Evolutionary conservation across 352 stramenopile genomes (phyloP), one percentile per base, ranked within the genome.

Genomic region (Phytophthora pseudosyringae): DNA sequence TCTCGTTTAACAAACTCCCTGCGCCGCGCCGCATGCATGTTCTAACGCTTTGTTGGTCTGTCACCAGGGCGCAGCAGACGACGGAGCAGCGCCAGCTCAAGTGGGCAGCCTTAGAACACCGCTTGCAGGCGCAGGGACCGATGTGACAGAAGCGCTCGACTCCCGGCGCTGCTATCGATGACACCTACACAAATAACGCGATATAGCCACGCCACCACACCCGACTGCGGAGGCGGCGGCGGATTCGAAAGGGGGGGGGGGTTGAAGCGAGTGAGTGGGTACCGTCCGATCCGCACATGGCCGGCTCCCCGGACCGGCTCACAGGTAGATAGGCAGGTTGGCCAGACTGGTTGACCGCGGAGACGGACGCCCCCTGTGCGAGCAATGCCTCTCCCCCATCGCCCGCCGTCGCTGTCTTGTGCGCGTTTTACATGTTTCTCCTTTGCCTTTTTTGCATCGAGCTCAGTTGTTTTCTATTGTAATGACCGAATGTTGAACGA

Each of bases 101-200:
- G 58, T 86, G 77, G 77, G 56, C 62, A 68, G 74, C 77, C 39
- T 74, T 86, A 76, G 77, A 83, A 69, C 59, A 71, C 40, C 77
- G 77, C 53, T 80, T 86, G 61, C 63, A 77, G 51, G 62, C 65
- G 43, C 64, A 71, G 44, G 58, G 35, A 35, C 46, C 62, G 26
- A 70, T 70, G 54, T 77, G 53, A 75, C 32, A 39, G 31, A 63
- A 47, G 53, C 36, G 31, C 56, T 38, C 1, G 46, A 43, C 39
- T 32, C 18, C 7, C 40, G 46, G 56, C 46, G 46, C 38, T 64
- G 41, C 50, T 8, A 64, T 50, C 31, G 18, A 69, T 45, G 39
- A 48, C 59, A 68, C 59, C 40, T 64, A 56, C 51, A 58, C 50
- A 66, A 64, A 56, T 64, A 63, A 44, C 49, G 51, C 47, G 59